These are phyloP conservation scores for Tetrapisispora namnaoensis DNA, from an alignment of 805 yeast genomes.

Conservation along the genomic window DNA sequence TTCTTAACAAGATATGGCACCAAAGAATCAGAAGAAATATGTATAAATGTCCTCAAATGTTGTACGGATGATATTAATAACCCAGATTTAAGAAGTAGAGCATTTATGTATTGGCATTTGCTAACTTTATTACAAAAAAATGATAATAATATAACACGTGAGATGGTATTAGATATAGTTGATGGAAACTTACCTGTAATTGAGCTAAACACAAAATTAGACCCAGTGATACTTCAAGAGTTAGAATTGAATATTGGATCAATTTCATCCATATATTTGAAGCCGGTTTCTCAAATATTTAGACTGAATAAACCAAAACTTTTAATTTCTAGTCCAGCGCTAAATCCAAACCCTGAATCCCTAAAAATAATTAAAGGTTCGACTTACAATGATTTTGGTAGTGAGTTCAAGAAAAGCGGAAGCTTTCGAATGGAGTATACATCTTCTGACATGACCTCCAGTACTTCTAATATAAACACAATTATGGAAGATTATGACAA, in stretches of 20 bases:
- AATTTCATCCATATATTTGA: slow-evolving; percentile 71
- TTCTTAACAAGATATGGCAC: slow-evolving; percentile 49
- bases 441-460: neutral
- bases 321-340: slow-evolving; percentile 43
- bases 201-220: slow-evolving; percentile 59
- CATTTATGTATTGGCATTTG: slow-evolving; percentile 76
- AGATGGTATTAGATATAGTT: slow-evolving; percentile 43
- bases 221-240: slow-evolving; percentile 65
- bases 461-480: slow-evolving; percentile 4
- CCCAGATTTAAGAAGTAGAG: slow-evolving; percentile 83
- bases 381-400: neutral
- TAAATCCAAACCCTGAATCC: slow-evolving; percentile 21
- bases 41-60: slow-evolving; percentile 48
- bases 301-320: slow-evolving; percentile 45
- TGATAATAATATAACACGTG: slow-evolving; percentile 29
- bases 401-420: neutral
- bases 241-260: slow-evolving; percentile 74
- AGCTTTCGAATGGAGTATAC: neutral
- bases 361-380: slow-evolving; percentile 12
- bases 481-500: slow-evolving; percentile 33
- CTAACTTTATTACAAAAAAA: slow-evolving; percentile 33
- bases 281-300: slow-evolving; percentile 76
- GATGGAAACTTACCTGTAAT: slow-evolving; percentile 55
- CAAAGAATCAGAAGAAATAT: slow-evolving; percentile 41
- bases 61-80: slow-evolving; percentile 69